Evolutionary conservation across 768 basidiomycete species (phyloP).

Genomic region (Lentinula boryana): DNA sequence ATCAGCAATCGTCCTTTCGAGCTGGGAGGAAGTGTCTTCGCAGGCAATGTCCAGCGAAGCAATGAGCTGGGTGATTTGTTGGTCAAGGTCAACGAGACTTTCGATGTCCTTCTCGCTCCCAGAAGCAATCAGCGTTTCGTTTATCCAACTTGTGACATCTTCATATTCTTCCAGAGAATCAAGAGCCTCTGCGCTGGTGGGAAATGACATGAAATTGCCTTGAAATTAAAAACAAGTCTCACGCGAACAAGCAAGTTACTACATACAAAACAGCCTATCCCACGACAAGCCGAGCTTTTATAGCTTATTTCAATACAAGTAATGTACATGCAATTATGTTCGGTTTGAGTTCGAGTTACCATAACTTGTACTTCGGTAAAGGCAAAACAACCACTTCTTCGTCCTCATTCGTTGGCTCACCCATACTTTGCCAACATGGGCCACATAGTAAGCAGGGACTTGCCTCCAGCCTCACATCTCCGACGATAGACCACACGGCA

Average conservation of each 20-base stretch:
- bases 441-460: conserved; percentile 71
- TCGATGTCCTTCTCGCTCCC: conserved; percentile 23
- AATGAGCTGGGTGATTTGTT: conserved; percentile 68
- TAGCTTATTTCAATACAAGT: no score
- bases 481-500: conserved; percentile 59
- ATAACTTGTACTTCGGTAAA: conserved; percentile 39
- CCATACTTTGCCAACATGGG: conserved; percentile 72
- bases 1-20: conserved; percentile 89
- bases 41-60: conserved; percentile 80
- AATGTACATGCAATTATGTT: neutral
- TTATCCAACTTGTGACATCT: conserved; percentile 68
- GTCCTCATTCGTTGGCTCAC: conserved; percentile 37
- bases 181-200: conserved; percentile 37
- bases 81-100: conserved; percentile 59
- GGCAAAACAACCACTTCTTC: conserved; percentile 41
- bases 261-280: no score
- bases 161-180: conserved; percentile 54
- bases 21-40: conserved; percentile 80
- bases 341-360: conserved; percentile 19
- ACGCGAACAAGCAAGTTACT: no score
- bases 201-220: conserved; percentile 7
- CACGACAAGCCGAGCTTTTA: no score
- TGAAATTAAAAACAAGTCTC: no score
- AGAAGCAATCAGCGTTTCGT: conserved; percentile 45
- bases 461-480: conserved; percentile 71